Evolutionary conservation across 2,329 filamentous ascomycete species (phyloP), one percentile per base, ranked within the genome.

Genomic region (Ceratocystis huliohia): DNA sequence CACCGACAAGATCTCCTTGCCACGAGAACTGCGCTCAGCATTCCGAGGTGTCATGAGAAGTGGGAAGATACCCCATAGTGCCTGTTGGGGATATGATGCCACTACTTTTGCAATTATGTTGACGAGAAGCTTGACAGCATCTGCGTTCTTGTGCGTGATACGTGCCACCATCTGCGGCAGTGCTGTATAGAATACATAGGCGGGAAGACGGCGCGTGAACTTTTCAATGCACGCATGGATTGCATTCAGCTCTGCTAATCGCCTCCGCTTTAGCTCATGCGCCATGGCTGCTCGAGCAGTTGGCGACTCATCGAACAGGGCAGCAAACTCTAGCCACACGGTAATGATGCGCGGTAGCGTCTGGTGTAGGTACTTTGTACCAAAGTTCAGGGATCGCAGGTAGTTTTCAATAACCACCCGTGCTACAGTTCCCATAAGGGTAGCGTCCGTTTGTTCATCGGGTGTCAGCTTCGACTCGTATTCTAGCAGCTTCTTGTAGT

Each of bases 401-500:
- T 96, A 96, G 73, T 96, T 96, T 72, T 96, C 91, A 70, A 97
- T 89, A 45, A 99, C 89, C 17, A 96, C 81, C 72, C 92, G 91
- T 1, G 91, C 86, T 22, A 87, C 84, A 73, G 96, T 92, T 48
- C 94, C 95, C 10, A 84, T 89, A 66, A 94, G 76, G 71, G 86
- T 91, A 68, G 83, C 80, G 65, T 91, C 87, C 53, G 83, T 86
- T 74, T 96, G 91, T 69, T 92, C 91, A 33, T 87, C 84, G 20
- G 84, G 79, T 46, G 88, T 86, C 64, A 96, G 83, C 1, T 82
- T 79, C 74, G 91, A 92, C 74, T 97, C 91, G 0, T 91, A 89
- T 72, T 97, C 93, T 2, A 96, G 79, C 3, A 97, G 83, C 75
- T 96, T 99, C 74, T 96, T 95, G 81, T 99, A 99, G 75, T 97